Base-by-base conservation (phyloP, 345 rosid species). In the Moringa oleifera region DNA sequence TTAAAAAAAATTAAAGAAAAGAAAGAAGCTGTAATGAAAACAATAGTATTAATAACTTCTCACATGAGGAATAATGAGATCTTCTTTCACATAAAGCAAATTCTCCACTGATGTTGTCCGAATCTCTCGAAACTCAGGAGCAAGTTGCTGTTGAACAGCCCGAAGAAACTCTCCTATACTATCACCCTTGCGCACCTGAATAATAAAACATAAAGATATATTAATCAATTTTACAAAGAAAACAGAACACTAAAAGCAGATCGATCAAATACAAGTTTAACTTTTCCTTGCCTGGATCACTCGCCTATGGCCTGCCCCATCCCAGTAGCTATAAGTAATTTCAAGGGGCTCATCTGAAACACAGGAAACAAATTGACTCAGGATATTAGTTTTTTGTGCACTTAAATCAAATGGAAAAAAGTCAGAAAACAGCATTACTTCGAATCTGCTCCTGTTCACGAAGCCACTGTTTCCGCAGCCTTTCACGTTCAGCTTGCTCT, bases 281-380 rank as follows among this genome's bases (percentile, higher is more conserved):
- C 55, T 25, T 63, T 54, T 55, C 72, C 87, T 74, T 67, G 71
- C 99, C 86, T 85, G 96, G 70, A 91, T 76, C 68, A 84, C 93
- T 65, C 98, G 80, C 71, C 98, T 89, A 66, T 95, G 99, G 25
- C 98, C 99, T 6, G 96, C 80, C 62, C 99, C 99, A 80, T 95
- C 99, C 98, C 98, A 95, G 73, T 95, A 91, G 71, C 98, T 95
- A 83, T 95, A 95, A 66, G 99, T 95, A 58, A 95, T 95, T 83
- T 87, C 55, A 69, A 95, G 90, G 68, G 96, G 90, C 76, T 95
- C 99, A 65, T 81, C 99, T 95, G 81, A 68, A 69, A 63, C 28
- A 71, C 18, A 71, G 22, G 5, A 24, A n/a, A n/a, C 45, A 21
- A 67, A 15, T 21, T 47, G 18, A 21, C 41, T 77, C 63, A 73